phyloP scores from a whole-genome alignment of 805 yeast genomes.

The Starmerella stigmatis region DNA sequence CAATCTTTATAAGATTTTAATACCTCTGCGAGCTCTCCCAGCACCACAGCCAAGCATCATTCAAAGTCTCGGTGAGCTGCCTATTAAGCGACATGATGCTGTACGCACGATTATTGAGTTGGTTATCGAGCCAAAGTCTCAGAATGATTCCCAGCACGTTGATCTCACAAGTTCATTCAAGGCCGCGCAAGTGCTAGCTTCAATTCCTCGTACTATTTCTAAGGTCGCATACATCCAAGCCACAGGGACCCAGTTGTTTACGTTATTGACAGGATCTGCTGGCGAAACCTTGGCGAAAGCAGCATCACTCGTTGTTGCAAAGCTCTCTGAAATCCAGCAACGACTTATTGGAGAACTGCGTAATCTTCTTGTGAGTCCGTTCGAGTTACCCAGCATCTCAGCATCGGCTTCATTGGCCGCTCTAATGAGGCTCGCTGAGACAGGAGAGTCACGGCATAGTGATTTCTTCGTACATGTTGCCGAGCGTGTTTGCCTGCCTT shows the following conservation, averaged over 20 bases:
- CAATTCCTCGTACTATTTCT: conserved; percentile 47
- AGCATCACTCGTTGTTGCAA: conserved; percentile 5
- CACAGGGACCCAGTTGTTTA: conserved; percentile 57
- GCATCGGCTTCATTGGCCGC: conserved; percentile 13
- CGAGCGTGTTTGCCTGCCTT: not conserved
- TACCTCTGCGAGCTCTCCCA: conserved; percentile 43
- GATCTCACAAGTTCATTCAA: conserved; percentile 55
- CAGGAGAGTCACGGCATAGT: not conserved
- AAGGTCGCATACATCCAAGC: conserved; percentile 43
- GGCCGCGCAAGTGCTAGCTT: conserved; percentile 52
- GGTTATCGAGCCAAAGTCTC: conserved; percentile 63
- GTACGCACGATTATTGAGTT: conserved; percentile 65
- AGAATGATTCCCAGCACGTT: conserved; percentile 40
- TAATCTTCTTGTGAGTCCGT: conserved; percentile 14
- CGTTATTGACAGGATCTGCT: conserved; percentile 35
- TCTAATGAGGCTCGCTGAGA: conserved; percentile 7
- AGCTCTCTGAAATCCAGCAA: conserved; percentile 13
- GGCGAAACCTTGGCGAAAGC: conserved; percentile 7
- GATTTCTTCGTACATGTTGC: not conserved
- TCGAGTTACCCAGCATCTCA: not conserved
- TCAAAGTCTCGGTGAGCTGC: conserved; percentile 42
- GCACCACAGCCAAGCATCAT: conserved; percentile 42
- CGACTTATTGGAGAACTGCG: conserved; percentile 18
- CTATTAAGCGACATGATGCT: conserved; percentile 55
- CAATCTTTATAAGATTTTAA: conserved; percentile 50